Evolutionary conservation across 495 filamentous ascomycete genomes (phyloP).

Genomic region (Glutinoglossum americanum): DNA sequence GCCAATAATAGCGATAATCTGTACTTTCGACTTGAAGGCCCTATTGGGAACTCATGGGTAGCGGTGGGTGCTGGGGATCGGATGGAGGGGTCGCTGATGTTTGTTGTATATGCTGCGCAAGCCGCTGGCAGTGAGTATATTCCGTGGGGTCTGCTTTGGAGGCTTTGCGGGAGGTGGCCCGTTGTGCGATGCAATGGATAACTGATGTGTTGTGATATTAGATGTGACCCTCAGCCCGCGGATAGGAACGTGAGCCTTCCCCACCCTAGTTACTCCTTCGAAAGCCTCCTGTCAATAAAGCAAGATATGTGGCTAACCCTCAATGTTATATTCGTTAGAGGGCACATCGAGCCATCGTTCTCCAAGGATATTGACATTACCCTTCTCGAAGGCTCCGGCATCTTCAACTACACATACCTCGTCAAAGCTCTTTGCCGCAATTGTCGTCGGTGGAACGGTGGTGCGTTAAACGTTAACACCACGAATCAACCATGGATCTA

Average conservation of each 20-base stretch:
- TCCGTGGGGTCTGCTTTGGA: not conserved
- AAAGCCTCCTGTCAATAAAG: too few relatives aligned
- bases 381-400: conserved; percentile 9
- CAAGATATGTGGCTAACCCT: not conserved
- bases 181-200: not conserved
- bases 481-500: conserved; percentile 12
- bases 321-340: not conserved
- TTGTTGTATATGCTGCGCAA: not conserved
- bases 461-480: conserved; percentile 7
- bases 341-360: conserved; percentile 10
- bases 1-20: not conserved
- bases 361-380: conserved; percentile 5
- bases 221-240: conserved; percentile 13
- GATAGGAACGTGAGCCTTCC: conserved; percentile 5
- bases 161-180: not conserved
- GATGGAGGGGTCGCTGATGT: conserved; percentile 3
- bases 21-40: not conserved
- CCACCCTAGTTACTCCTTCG: not conserved
- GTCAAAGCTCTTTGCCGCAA: conserved; percentile 10
- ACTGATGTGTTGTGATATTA: conserved; percentile 1
- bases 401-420: conserved; percentile 11
- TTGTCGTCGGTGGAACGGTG: conserved; percentile 10
- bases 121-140: not conserved
- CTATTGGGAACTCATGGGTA: not conserved
- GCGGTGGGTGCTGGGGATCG: not conserved